Conservation (phyloP, 1,284 basidiomycete genomes). For the Tranzscheliella williamsii region DNA sequence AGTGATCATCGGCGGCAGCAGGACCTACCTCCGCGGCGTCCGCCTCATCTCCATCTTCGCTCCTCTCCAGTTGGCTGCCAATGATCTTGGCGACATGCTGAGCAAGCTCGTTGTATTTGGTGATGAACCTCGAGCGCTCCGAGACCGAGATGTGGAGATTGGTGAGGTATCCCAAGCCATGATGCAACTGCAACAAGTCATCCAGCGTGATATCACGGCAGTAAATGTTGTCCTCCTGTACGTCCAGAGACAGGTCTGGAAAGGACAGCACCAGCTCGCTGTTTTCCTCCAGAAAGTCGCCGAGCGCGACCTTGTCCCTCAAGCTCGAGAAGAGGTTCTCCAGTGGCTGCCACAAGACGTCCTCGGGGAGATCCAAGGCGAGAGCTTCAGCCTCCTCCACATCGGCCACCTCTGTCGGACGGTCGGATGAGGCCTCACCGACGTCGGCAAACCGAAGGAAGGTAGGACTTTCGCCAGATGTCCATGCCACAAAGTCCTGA, state of each 20-base stretch:
- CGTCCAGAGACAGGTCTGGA: conserved; percentile 47
- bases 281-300: conserved; percentile 58
- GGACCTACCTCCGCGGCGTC: no score
- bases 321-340: conserved; percentile 49
- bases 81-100: conserved; percentile 39
- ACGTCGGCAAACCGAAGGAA: background rate
- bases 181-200: conserved; percentile 50
- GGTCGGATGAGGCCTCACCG: no score
- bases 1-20: no score
- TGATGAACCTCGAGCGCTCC: conserved; percentile 51
- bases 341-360: conserved; percentile 50
- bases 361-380: conserved; percentile 23
- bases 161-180: conserved; percentile 38
- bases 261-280: conserved; percentile 47
- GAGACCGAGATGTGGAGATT: conserved; percentile 47
- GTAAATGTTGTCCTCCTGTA: conserved; percentile 56
- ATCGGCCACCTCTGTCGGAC: no score
- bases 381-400: conserved; percentile 41
- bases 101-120: conserved; percentile 53
- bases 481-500: conserved; percentile 54
- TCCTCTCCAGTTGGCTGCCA: conserved; percentile 20
- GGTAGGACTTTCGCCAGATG: conserved; percentile 21
- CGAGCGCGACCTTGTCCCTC: conserved; percentile 47
- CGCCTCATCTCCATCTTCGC: conserved; percentile 19
- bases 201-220: conserved; percentile 51